A percentile compares a stretch with the other conserved stretches of the same genome.
Evolutionary conservation across 306 rosid species (phyloP).

Genomic region (Cucumis hystrix): DNA sequence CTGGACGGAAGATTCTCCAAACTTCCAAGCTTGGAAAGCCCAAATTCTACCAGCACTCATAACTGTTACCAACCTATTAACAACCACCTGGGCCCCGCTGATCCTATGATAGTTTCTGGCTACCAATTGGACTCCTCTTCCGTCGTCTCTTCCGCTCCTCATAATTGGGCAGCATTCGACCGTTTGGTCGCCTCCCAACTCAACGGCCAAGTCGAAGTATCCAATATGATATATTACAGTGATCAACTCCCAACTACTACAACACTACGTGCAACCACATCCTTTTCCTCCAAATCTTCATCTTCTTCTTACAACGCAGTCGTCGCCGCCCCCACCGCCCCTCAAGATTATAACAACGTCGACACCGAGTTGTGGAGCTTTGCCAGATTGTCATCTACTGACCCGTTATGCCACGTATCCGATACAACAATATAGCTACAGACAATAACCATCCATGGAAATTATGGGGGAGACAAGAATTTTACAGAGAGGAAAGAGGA

Average conservation of each 20-base stretch:
- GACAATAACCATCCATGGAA: background rate
- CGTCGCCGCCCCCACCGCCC: background rate
- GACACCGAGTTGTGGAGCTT: constrained; percentile 74
- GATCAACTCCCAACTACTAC: constrained; percentile 31
- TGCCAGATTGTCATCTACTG: constrained; percentile 30
- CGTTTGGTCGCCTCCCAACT: constrained; percentile 78
- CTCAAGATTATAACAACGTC: constrained; percentile 28
- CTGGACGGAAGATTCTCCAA: background rate
- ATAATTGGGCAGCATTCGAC: constrained; percentile 70
- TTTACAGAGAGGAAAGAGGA: background rate
- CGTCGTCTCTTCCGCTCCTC: constrained; percentile 8
- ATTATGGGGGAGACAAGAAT: constrained; percentile 5
- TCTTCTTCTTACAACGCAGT: constrained; percentile 13
- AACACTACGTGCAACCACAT: constrained; percentile 27
- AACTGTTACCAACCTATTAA: background rate
- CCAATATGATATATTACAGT: constrained; percentile 12
- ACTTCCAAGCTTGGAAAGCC: background rate
- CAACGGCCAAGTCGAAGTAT: constrained; percentile 42
- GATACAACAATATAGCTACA: constrained; percentile 18
- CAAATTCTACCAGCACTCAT: background rate
- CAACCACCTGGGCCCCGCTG: constrained; percentile 13
- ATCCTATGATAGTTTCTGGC: constrained; percentile 9
- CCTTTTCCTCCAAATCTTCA: constrained; percentile 22
- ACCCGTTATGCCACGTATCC: constrained; percentile 51
- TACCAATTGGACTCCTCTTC: constrained; percentile 3